phyloP scores from a whole-genome alignment of 2,329 filamentous ascomycete species.

The Pseudogymnoascus verrucosus region DNA sequence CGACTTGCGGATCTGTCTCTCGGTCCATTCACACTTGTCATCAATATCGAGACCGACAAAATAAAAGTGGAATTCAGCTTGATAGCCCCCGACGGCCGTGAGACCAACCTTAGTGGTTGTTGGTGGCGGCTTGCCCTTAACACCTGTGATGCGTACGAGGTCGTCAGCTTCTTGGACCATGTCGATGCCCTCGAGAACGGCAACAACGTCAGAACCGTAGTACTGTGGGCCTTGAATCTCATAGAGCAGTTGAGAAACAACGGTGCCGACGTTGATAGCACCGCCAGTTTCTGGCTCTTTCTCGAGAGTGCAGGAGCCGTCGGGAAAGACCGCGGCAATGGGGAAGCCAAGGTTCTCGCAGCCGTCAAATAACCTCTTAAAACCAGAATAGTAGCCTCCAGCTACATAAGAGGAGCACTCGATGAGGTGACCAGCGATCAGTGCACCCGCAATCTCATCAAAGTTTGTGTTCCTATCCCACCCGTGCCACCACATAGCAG shows the following conservation, averaged over 20 bases:
- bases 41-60: constrained; percentile 36
- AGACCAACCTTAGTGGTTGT: constrained; percentile 35
- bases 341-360: constrained; percentile 17
- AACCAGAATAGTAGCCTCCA: constrained; percentile 19
- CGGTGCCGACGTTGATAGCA: constrained; percentile 20
- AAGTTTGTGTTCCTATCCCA: constrained; percentile 31
- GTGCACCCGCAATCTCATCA: constrained; percentile 33
- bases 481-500: constrained; percentile 34
- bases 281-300: constrained; percentile 12
- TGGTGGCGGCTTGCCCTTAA: constrained; percentile 27
- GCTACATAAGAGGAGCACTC: constrained; percentile 23
- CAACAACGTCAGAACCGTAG: constrained; percentile 29
- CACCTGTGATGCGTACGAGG: constrained; percentile 22
- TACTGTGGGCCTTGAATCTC: constrained; percentile 33
- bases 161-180: constrained; percentile 37
- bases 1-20: constrained; percentile 31
- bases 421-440: constrained; percentile 26
- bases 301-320: constrained; percentile 10
- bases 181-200: constrained; percentile 23
- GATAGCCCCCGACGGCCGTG: constrained; percentile 36
- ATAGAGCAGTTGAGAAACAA: constrained; percentile 29
- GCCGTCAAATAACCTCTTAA: constrained; percentile 21
- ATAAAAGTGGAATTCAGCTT: constrained; percentile 38
- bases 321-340: constrained; percentile 11
- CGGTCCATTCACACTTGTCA: constrained; percentile 37